Conservation (phyloP, 352 stramenopile species). For the Globisporangium apiculatum region DNA sequence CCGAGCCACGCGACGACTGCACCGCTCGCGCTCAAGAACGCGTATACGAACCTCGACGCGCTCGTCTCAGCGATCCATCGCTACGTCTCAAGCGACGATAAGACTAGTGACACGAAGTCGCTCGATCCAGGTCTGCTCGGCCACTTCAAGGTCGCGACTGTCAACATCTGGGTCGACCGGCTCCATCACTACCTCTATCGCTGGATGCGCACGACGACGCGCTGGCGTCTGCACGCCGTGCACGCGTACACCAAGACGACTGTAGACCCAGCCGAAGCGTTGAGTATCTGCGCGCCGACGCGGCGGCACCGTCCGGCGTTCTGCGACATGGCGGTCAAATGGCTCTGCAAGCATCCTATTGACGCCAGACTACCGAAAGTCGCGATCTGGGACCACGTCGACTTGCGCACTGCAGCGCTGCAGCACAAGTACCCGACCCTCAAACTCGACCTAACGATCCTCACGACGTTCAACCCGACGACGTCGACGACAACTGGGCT, state of each 20-base stretch:
- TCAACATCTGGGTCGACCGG: constrained; percentile 22
- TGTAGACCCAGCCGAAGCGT: not conserved
- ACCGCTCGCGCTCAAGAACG: constrained; percentile 13
- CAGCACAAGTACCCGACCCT: constrained; percentile 21
- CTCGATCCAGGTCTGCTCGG: not conserved
- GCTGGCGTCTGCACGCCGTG: no score
- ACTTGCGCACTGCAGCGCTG: constrained; percentile 13
- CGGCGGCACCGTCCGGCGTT: not conserved
- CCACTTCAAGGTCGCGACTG: constrained; percentile 1
- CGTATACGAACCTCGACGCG: constrained; percentile 26
- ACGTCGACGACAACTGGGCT: not conserved
- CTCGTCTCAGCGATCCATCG: constrained; percentile 18
- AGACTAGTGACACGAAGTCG: constrained; percentile 3
- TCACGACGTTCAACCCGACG: constrained; percentile 10
- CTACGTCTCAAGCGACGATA: constrained; percentile 2
- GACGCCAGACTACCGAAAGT: no score
- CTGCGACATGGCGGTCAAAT: not conserved
- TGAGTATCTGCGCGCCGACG: constrained; percentile 10
- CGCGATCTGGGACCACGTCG: constrained; percentile 14
- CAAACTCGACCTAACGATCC: constrained; percentile 18
- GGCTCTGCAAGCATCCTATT: not conserved
- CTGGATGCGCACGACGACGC: constrained; percentile 9
- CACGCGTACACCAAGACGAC: no score
- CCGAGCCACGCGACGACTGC: not conserved
- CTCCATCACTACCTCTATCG: constrained; percentile 16